Evolutionary conservation across 1,139 yeast genomes (phyloP).

Genomic region (Kurtzmaniella quercitrusa): DNA sequence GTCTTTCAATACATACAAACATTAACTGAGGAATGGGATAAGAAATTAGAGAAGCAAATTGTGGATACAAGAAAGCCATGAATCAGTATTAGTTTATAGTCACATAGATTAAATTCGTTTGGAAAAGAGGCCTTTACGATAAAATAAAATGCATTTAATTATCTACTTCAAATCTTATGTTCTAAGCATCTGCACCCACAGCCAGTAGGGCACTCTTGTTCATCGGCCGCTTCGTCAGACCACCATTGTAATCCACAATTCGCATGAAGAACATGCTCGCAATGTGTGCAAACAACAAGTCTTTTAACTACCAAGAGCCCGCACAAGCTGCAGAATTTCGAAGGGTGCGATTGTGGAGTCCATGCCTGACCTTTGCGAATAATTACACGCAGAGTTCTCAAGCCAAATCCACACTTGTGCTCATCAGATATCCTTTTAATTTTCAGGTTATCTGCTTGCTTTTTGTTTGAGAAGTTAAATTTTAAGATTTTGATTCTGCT

Average conservation of each 20-base stretch:
- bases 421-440: slow-evolving; percentile 14
- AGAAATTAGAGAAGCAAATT: slow-evolving; percentile 67
- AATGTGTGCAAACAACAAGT: slow-evolving; percentile 63
- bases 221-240: slow-evolving; percentile 35
- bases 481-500: slow-evolving; percentile 75
- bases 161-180: slow-evolving; percentile 10
- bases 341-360: slow-evolving; percentile 25
- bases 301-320: slow-evolving; percentile 55
- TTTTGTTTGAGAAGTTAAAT: slow-evolving; percentile 49
- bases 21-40: slow-evolving; percentile 50
- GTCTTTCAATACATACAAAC: slow-evolving; percentile 57
- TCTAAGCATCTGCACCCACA: slow-evolving; percentile 79
- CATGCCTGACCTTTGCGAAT: slow-evolving; percentile 22
- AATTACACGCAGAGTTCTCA: slow-evolving; percentile 17
- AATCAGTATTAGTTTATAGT: slow-evolving; percentile 4
- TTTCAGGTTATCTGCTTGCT: slow-evolving; percentile 9
- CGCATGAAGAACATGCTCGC: slow-evolving; percentile 78
- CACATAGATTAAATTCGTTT: too few species aligned
- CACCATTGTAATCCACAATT: slow-evolving; percentile 85
- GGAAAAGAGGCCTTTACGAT: too few species aligned
- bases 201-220: slow-evolving; percentile 74
- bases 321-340: slow-evolving; percentile 61
- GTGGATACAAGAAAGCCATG: slow-evolving; percentile 43
- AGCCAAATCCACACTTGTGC: slow-evolving; percentile 44
- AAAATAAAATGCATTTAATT: background rate